Evolutionary conservation across 2,329 filamentous ascomycete species (phyloP).

Genomic region (Thermomyces lanuginosus): DNA sequence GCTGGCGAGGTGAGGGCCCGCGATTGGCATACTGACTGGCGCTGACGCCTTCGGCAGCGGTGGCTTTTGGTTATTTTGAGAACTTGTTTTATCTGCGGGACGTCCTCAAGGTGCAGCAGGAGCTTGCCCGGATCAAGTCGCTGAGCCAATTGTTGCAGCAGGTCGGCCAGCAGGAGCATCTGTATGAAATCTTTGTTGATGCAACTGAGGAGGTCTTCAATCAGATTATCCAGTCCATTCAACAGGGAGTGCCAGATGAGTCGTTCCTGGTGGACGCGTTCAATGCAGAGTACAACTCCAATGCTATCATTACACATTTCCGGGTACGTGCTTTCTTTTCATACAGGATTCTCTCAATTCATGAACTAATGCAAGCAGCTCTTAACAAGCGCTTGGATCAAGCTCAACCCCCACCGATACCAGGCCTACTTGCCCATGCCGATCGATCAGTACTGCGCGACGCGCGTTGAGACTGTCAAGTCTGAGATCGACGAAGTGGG

Average conservation of each 20-base stretch:
- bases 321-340: conserved; percentile 28
- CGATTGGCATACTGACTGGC: conserved; percentile 6
- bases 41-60: conserved; percentile 47
- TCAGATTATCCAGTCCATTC: conserved; percentile 44
- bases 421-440: conserved; percentile 52
- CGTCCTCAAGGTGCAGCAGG: conserved; percentile 47
- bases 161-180: conserved; percentile 49
- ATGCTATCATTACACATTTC: conserved; percentile 71
- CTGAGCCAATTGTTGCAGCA: conserved; percentile 54
- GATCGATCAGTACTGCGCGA: conserved; percentile 52
- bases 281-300: conserved; percentile 52
- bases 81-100: conserved; percentile 55
- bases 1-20: conserved; percentile 71
- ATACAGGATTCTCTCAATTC: conserved; percentile 4
- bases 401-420: conserved; percentile 53
- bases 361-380: conserved; percentile 35
- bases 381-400: conserved; percentile 71
- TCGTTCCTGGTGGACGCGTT: conserved; percentile 50
- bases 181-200: conserved; percentile 73
- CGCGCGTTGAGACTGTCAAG: conserved; percentile 55
- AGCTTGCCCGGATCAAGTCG: conserved; percentile 54
- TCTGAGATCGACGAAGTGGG: conserved; percentile 87
- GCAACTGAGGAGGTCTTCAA: conserved; percentile 54
- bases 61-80: conserved; percentile 88
- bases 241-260: conserved; percentile 38